Evolutionary conservation across 2,329 filamentous ascomycete genomes (phyloP), one percentile per base, ranked within the genome.

Genomic region (Ascochyta fabae): DNA sequence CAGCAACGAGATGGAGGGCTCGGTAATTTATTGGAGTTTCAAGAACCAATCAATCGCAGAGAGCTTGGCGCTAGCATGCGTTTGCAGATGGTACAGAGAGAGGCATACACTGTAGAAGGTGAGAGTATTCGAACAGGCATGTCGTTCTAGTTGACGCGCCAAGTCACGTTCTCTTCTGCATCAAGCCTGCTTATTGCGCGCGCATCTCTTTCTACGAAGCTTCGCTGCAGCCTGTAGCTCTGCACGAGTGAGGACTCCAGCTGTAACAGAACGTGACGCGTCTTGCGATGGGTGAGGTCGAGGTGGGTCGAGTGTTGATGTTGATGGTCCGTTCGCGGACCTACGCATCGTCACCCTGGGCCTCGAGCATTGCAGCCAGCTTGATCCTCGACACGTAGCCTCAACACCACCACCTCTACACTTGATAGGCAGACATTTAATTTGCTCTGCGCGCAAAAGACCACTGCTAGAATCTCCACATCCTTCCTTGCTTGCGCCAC

Each of bases 341-440:
- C 65, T 61, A 64, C 63, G 62, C 61, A 60, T 66, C 63, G 56
- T 66, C 60, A 59, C 62, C 43, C 56, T 48, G 55, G 26, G 51
- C 52, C 40, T 58, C 10, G 10, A 31, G 29, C 29, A 31, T 31
- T 13, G 29, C 29, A 48, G 50, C 55, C 56, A 60, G 42, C 50
- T 59, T 55, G 47, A 26, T 55, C 61, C 43, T 42, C 67, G 61
- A 72, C 71, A 73, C 70, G 68, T 70, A 65, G 66, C 71, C 69
- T 70, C 58, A 58, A 58, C 52, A 43, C 15, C 45, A 38, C 44
- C 46, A 45, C 56, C 33, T 33, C 42, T 36, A 34, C 51, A 33
- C 51, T 43, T 3, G 38, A 16, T 31, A 50, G 45, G 31, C 34
- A 26, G 26, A 47, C 9, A 45, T 44, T 49, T 29, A 26, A 15